Evolutionary conservation across 2,329 filamentous ascomycete genomes (phyloP).

Genomic region (Ramichloridium luteum): DNA sequence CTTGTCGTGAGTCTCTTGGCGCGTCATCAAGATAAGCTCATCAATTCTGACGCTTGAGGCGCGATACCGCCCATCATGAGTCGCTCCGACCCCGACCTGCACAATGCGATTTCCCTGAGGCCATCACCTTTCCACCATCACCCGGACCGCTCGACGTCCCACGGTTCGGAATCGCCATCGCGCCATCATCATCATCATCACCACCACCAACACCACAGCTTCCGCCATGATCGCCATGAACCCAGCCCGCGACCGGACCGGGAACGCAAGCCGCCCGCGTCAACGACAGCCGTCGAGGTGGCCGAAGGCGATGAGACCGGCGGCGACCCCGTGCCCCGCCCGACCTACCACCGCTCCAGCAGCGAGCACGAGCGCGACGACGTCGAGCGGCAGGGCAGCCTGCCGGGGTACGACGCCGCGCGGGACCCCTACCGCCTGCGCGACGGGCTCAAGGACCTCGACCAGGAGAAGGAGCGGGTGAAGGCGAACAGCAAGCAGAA

Average conservation of each 20-base stretch:
- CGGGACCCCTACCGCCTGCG: slow-evolving; percentile 76
- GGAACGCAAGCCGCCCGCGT: slow-evolving; percentile 19
- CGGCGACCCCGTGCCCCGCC: slow-evolving; percentile 22
- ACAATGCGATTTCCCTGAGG: slow-evolving; percentile 37
- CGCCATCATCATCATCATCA: slow-evolving; percentile 14
- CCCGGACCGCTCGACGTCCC: no score
- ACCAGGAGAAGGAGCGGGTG: slow-evolving; percentile 61
- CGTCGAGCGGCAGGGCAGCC: slow-evolving; percentile 34
- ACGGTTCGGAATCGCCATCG: slow-evolving; percentile 19
- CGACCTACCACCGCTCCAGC: slow-evolving; percentile 22
- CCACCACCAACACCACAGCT: slow-evolving; percentile 14
- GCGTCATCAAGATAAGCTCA: no score
- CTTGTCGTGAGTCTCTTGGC: no score
- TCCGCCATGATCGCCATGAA: slow-evolving; percentile 13
- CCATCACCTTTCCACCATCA: slow-evolving; percentile 32
- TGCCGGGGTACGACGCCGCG: slow-evolving; percentile 48
- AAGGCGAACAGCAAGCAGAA: slow-evolving; percentile 71
- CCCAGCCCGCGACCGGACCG: slow-evolving; percentile 14
- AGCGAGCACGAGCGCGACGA: slow-evolving; percentile 21
- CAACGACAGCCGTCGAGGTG: slow-evolving; percentile 30
- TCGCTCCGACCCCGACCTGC: slow-evolving; percentile 32
- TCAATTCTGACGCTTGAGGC: no score
- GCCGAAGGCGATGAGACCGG: slow-evolving; percentile 12
- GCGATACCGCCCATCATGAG: slow-evolving; percentile 13
- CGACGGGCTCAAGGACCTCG: slow-evolving; percentile 61